These are phyloP conservation scores for Cryphonectria naterciae DNA, from an alignment of 2,329 filamentous ascomycete species.

Conservation along the genomic window DNA sequence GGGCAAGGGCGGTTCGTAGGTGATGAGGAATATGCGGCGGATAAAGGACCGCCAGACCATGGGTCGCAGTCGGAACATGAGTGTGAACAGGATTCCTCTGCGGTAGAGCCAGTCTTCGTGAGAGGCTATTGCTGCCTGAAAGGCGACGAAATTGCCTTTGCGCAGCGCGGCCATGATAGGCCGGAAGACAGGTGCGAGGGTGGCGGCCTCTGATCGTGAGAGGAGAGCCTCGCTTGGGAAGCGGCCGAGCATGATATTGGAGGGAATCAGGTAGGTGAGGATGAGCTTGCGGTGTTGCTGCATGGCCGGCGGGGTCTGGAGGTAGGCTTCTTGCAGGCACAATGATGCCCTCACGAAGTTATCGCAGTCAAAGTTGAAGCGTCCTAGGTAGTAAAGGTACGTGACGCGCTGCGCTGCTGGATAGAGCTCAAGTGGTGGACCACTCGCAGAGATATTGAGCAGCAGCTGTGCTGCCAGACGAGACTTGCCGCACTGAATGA, in stretches of 20 bases:
- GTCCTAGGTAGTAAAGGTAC: constrained; percentile 91
- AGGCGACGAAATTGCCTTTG: constrained; percentile 73
- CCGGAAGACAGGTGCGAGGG: constrained; percentile 67
- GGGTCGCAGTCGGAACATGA: constrained; percentile 77
- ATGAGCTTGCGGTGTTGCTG: constrained; percentile 77
- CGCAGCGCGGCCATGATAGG: constrained; percentile 75
- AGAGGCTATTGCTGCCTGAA: constrained; percentile 68
- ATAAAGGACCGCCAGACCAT: constrained; percentile 84
- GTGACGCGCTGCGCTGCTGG: constrained; percentile 87
- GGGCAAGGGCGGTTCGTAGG: constrained; percentile 67
- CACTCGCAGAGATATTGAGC: constrained; percentile 81
- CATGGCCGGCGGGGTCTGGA: constrained; percentile 65
- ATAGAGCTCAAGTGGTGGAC: constrained; percentile 79
- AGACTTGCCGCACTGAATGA: constrained; percentile 71
- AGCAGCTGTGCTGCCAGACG: constrained; percentile 87
- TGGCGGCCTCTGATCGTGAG: constrained; percentile 68
- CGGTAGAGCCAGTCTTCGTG: constrained; percentile 75
- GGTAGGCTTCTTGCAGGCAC: constrained; percentile 79
- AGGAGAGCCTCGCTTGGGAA: constrained; percentile 74
- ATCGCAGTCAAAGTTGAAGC: constrained; percentile 84
- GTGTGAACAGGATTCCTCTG: constrained; percentile 74
- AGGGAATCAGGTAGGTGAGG: constrained; percentile 80
- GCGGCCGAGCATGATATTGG: constrained; percentile 82
- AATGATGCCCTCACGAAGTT: constrained; percentile 78
- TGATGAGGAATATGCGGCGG: constrained; percentile 76